Evolutionary conservation across 176 grass and related monocot genomes (phyloP).

Genomic region (Ananas comosus): DNA sequence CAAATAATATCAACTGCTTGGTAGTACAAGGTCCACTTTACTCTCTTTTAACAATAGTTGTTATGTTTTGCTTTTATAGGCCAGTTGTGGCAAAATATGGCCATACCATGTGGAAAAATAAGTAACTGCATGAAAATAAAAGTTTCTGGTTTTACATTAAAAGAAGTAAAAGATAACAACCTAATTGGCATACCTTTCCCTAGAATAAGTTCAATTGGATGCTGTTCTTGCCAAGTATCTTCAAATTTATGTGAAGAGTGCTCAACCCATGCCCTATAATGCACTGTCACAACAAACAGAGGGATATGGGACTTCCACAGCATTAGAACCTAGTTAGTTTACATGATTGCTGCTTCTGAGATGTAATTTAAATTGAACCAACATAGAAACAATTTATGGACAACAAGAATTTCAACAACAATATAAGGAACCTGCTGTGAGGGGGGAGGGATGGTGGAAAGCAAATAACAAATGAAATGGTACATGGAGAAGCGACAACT

Average conservation of each 20-base stretch:
- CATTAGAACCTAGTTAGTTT: background rate
- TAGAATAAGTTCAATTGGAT: slow-evolving; percentile 64
- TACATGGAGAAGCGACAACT: background rate
- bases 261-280: slow-evolving; percentile 84
- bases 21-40: no score
- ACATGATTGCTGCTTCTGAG: slow-evolving; percentile 1
- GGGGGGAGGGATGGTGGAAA: background rate
- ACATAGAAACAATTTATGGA: background rate
- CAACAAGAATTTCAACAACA: background rate
- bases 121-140: no score
- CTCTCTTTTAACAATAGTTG: no score
- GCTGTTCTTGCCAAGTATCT: slow-evolving; percentile 96
- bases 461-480: background rate
- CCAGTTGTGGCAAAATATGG: no score
- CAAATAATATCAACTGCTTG: no score
- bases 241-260: slow-evolving; percentile 74
- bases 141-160: background rate
- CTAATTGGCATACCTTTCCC: slow-evolving; percentile 48
- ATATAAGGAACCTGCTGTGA: background rate
- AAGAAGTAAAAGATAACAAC: slow-evolving; percentile 17
- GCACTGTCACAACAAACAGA: slow-evolving; percentile 45
- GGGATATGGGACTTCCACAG: slow-evolving; percentile 11
- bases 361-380: background rate
- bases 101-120: no score
- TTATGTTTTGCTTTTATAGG: no score